These are phyloP conservation scores for Hypoxylon sp. DNA, from an alignment of 2,329 filamentous ascomycete species.

Conservation along the genomic window DNA sequence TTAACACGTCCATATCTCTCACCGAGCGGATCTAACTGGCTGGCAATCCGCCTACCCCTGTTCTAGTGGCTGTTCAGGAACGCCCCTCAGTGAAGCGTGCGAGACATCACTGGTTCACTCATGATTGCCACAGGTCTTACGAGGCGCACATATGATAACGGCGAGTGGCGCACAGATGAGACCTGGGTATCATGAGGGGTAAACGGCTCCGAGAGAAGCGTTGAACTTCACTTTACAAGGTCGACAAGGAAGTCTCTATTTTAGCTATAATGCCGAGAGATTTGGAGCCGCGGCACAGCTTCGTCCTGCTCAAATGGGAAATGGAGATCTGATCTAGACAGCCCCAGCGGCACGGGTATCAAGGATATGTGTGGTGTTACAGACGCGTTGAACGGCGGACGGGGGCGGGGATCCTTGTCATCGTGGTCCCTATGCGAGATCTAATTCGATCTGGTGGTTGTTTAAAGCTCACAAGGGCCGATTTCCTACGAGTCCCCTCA, in stretches of 20 bases:
- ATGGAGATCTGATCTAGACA: conserved; percentile 14
- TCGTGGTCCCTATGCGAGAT: conserved; percentile 29
- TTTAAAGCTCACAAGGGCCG: conserved; percentile 33
- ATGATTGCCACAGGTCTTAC: conserved; percentile 23
- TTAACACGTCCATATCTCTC: conserved; percentile 3
- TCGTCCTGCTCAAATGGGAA: conserved; percentile 38
- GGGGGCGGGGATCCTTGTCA: conserved; percentile 27
- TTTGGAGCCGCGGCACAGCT: conserved; percentile 19
- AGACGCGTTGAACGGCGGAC: conserved; percentile 15
- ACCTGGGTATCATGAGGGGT: conserved; percentile 5
- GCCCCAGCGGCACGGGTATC: conserved; percentile 6
- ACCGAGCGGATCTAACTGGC: conserved; percentile 18
- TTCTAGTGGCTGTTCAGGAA: conserved; percentile 4
- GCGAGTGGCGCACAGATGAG: conserved; percentile 14
- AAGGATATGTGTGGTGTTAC: conserved; percentile 19
- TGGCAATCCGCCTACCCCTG: conserved; percentile 7
- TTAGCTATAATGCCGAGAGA: conserved; percentile 15
- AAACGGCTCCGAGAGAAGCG: background rate
- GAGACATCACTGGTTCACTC: conserved; percentile 28
- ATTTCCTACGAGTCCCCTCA: conserved; percentile 32
- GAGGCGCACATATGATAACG: conserved; percentile 15
- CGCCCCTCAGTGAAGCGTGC: conserved; percentile 8
- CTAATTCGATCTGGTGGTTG: conserved; percentile 33
- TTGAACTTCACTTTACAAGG: conserved; percentile 5
- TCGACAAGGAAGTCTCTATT: conserved; percentile 1